phyloP scores from a whole-genome alignment of 179 eudicot genomes.

The Pouteria campechiana region DNA sequence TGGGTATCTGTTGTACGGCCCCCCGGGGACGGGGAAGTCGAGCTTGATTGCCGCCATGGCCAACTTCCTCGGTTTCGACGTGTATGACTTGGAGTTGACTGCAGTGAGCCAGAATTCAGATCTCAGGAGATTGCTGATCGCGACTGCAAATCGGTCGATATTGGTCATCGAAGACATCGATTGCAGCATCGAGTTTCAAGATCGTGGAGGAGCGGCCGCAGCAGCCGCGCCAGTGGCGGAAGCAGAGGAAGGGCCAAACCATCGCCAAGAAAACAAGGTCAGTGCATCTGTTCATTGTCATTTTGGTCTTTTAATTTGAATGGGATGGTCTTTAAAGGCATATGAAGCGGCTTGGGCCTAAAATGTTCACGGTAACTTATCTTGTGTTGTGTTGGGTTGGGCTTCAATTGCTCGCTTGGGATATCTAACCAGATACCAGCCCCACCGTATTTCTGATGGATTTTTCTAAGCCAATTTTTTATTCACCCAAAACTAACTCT shows the following conservation, averaged over 20 bases:
- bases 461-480: too few species aligned
- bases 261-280: constrained; percentile 34
- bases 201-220: constrained; percentile 5
- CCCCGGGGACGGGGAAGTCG: constrained; percentile 59
- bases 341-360: too few species aligned
- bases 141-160: constrained; percentile 35
- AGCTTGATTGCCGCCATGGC: constrained; percentile 62
- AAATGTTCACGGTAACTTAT: too few species aligned
- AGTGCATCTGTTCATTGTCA: too few species aligned
- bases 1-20: constrained; percentile 53
- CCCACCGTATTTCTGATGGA: too few species aligned
- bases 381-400: too few species aligned
- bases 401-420: too few species aligned
- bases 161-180: constrained; percentile 59
- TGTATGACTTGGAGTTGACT: constrained; percentile 44
- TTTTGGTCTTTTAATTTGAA: too few species aligned
- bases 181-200: constrained; percentile 29
- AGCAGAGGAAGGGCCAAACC: not conserved
- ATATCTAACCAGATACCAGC: too few species aligned
- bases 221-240: too few species aligned
- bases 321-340: too few species aligned
- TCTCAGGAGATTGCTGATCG: constrained; percentile 28
- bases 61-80: constrained; percentile 38
- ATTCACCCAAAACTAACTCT: too few species aligned
- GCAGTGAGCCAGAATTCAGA: constrained; percentile 21